Base-by-base conservation (phyloP, 768 basidiomycete species). In the Termitomyces sp. region DNA sequence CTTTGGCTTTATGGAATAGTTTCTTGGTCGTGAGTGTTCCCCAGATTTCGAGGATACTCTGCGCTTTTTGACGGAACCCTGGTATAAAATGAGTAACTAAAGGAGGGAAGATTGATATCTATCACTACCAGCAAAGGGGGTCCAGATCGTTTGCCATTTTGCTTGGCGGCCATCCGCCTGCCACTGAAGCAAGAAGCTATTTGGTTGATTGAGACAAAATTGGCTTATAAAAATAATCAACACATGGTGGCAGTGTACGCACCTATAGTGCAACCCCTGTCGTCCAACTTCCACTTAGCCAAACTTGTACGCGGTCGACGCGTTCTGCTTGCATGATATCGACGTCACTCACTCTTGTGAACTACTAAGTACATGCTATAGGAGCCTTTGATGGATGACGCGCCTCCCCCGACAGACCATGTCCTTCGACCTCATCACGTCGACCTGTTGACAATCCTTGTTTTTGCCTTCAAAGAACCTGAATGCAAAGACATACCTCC, bases 381-480 rank as follows among this genome's bases (percentile, higher is more conserved):
- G 18, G 33, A 41, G 18, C 22, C 7, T 38, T 54, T 41, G 64
- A 79, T 71, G 77, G 78, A 71, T 51, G 80, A 81, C 35, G 74
- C 77, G 22, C 83, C 82, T 54, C 83, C 86, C 8, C 84, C 86
- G 1, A 79, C 80, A 7, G 80, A 84, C 52, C 86, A 90, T 70
- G 76, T 84, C 56, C 76, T 93, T 30, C 78, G 84, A 55, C 89
- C 91, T 1, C 91, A 93, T 64, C 92, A 94, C 67, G 74, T 93
- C 52, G 79, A 80, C 50, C 73, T 92, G 16, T 74, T 92, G 33
- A 79, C 80, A 35, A 73, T 90, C 26, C 74, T 92, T 36, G 73
- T 84, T 58, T 72, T 87, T 13, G 72, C 81, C 4, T 88, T 85
- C 68, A 86, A 82, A 66, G 84, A 87, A 61, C 76, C 76, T 57